Conservation (phyloP, 345 rosid species). For the Eucalyptus lansdowneana region DNA sequence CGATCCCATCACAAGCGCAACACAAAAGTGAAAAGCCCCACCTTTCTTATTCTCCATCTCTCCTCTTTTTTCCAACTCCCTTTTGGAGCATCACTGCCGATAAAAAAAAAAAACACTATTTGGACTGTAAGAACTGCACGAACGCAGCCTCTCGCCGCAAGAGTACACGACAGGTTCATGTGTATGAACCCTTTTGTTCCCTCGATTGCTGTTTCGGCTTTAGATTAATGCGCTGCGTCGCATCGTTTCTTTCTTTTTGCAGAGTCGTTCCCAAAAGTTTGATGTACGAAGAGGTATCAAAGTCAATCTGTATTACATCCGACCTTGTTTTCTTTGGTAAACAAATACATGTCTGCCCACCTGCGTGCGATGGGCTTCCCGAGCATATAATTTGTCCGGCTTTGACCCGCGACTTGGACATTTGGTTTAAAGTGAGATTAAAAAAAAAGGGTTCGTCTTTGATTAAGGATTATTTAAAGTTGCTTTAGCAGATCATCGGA, state of each 20-base stretch:
- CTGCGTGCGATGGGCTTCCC: neutral
- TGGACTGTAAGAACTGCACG: neutral
- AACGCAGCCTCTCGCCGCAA: neutral
- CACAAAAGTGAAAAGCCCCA: neutral
- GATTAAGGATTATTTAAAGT: neutral
- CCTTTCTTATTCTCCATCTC: neutral
- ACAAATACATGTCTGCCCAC: neutral
- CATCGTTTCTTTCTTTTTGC: neutral
- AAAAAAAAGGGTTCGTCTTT: neutral
- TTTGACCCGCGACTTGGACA: neutral
- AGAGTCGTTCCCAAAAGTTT: constrained; percentile 86
- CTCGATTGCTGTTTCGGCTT: neutral
- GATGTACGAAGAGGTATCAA: constrained; percentile 78
- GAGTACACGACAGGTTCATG: neutral
- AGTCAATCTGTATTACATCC: neutral
- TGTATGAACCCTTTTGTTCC: neutral
- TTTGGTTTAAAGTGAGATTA: neutral
- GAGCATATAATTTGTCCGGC: neutral
- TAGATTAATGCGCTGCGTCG: neutral
- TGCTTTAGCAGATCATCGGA: constrained; percentile 40
- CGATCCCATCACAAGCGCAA: too few relatives aligned
- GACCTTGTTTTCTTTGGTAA: neutral
- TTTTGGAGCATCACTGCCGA: neutral
- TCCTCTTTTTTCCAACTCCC: neutral
- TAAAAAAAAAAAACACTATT: neutral